Evolutionary conservation across 2,329 filamentous ascomycete species (phyloP), one percentile per base, ranked within the genome.

Genomic region (Pseudocercospora ulei): DNA sequence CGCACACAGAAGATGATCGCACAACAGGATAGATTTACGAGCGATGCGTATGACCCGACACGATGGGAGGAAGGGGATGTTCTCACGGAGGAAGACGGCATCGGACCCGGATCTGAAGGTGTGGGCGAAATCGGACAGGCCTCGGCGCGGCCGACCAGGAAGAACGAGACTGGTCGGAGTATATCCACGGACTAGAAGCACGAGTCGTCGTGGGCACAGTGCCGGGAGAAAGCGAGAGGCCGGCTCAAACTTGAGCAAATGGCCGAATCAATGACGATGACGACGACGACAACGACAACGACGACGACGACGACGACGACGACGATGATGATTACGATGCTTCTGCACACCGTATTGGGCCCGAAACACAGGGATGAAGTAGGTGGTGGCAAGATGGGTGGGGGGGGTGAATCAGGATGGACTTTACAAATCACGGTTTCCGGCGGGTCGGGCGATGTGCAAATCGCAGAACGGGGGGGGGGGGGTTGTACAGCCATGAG

Each of bases 11-110:
- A 19, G 24, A 25, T 36, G 8, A 36, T 36, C 12, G 23, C 23
- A 36, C 34, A 36, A 27, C 34, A 36, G 24, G 34, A 36, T 27
- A 24, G 27, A 27, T 26, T 36, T 12, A 36, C 27, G 34, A 36
- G 14, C 24, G 34, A 27, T 18, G 22, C 34, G 27, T 36, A 36
- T 27, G 34, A 19, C 18, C 29, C 9, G 12, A 31, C 29, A 19
- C 24, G 30, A 13, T 33, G 30, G 30, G 18, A 23, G 11, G 30
- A 33, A 13, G 11, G 30, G n/a, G 23, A 7, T 13, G 23, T 6
- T 4, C 11, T 8, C 5, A 33, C 12, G 11, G 30, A 33, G 11
- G 30, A 33, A n/a, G 18, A 14, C 11, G 30, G 30, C 30, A 20
- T 33, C 9, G 17, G 14, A 13, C 9, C 11, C 11, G 11, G 30